phyloP scores from a whole-genome alignment of 2,329 filamentous ascomycete genomes.

The Trematosphaeria pertusa region DNA sequence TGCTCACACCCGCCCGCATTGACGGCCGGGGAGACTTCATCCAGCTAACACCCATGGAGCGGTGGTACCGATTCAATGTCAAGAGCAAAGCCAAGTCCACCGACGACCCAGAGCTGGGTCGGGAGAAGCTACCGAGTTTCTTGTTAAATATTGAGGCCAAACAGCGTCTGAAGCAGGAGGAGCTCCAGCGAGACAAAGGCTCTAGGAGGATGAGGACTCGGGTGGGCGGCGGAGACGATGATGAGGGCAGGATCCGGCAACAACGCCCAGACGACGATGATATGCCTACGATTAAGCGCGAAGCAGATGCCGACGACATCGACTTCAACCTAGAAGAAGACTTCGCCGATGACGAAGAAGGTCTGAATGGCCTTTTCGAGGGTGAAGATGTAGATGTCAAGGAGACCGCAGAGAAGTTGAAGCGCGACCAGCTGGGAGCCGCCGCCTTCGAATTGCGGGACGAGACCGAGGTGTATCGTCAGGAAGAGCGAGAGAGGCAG shows the following conservation, averaged over 20 bases:
- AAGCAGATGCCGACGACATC: slow-evolving; percentile 68
- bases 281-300: slow-evolving; percentile 52
- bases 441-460: slow-evolving; percentile 77
- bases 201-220: slow-evolving; percentile 35
- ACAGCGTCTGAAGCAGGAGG: slow-evolving; percentile 58
- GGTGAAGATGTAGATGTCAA: slow-evolving; percentile 63
- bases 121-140: slow-evolving; percentile 81
- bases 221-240: slow-evolving; percentile 44
- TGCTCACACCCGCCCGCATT: slow-evolving; percentile 75
- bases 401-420: slow-evolving; percentile 69
- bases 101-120: slow-evolving; percentile 88
- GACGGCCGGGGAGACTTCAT: slow-evolving; percentile 63
- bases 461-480: slow-evolving; percentile 64
- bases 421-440: slow-evolving; percentile 82
- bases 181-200: slow-evolving; percentile 42
- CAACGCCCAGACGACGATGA: slow-evolving; percentile 52
- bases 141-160: slow-evolving; percentile 53
- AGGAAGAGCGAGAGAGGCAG: slow-evolving; percentile 70
- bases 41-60: slow-evolving; percentile 89
- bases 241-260: slow-evolving; percentile 43
- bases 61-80: slow-evolving; percentile 88
- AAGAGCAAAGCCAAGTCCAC: slow-evolving; percentile 78
- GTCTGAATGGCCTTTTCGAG: slow-evolving; percentile 50
- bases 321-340: slow-evolving; percentile 71
- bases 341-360: slow-evolving; percentile 87